Base-by-base conservation (phyloP, 352 stramenopile species). In the Stephanocyclus meneghinianus region DNA sequence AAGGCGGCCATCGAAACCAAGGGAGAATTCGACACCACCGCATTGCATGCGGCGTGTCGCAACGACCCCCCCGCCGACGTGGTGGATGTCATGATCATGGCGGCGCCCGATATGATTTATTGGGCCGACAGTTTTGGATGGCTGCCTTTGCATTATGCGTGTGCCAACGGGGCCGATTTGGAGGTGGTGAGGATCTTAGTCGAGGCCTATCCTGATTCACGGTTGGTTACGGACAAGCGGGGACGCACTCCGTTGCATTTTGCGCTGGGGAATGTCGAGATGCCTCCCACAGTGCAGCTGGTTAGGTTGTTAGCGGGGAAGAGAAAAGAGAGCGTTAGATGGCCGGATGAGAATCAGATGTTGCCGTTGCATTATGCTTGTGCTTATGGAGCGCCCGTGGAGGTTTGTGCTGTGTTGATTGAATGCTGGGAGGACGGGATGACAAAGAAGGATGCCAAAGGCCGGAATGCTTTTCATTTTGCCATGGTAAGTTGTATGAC, bases 101-200 rank as follows among this genome's bases (percentile, higher is more conserved):
- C 87, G 35, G 63, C 76, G 18, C 71, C 62, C 1, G 69, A 87
- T 11, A 83, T 81, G 4, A 74, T 83, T 11, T 50, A 70, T 18
- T 87, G 77, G 81, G 56, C 76, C 2, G 86, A 91, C 69, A 66
- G 64, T 29, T 91, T 90, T 69, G 81, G 86, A 9, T 93, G 88
- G 88, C 73, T 93, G 0, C 85, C 87, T 0, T 71, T 92, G 32
- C 87, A 92, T 66, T 92, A 92, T 81, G 83, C 86, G 1, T 89
- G 81, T 76, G 85, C 85, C 1, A 88, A 83, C 62, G 81, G 71
- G 18, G 84, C 85, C 7, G 60, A 51, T 15, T 18, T 65, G n/a
- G 73, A 82, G 9, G 86, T 91, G 18, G 74, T 91, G 18, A 50
- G 72, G 35, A 32, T 61, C 3, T 40, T 93, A 29, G 76, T 76